Evolutionary conservation across 164 flowering plant genomes (phyloP), one percentile per base, ranked within the genome.

Genomic region (Magnolia sinica): DNA sequence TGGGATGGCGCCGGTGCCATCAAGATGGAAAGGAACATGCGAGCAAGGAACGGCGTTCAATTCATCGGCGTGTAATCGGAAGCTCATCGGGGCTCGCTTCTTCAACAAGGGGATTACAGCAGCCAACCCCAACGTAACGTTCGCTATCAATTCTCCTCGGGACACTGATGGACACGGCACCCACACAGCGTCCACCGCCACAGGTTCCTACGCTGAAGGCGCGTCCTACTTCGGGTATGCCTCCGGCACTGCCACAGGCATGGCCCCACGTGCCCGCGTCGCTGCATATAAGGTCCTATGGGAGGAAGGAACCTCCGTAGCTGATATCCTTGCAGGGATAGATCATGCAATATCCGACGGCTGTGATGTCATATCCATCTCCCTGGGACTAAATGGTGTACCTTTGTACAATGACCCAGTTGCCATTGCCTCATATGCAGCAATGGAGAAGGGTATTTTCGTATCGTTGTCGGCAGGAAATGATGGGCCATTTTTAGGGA

Each of bases 101-200:
- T 92, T 90, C 82, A 87, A 85, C 84, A 90, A 83, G 71, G 97
- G 95, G 1, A 65, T 88, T 0, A 18, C 79, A 10, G 85, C 88
- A 0, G 37, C 66, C 9, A 27, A 65, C 8, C 89, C 91, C 6
- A 86, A 85, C 27, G 4, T 82, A n/a, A 87, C 86, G 16, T 76
- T 89, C 18, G 1, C 78, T 1, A 80, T 87, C 86, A 92, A 91
- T 70, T 90, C 92, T 6, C 74, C 94, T 0, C 82, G 94, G 0
- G 97, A 91, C 82, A 83, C 85, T 0, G 86, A 85, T 0, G 97
- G 97, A 0, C 97, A 92, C 73, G 97, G 97, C 49, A 91, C 95
- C 1, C 97, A 89, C 76, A 91, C 92, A 0, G 86, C 97, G 0
- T 76, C 86, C 19, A 92, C 92, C 0, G 92, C 95, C 0, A 94